phyloP scores from a whole-genome alignment of 345 rosid species.

The Citrus sp. region DNA sequence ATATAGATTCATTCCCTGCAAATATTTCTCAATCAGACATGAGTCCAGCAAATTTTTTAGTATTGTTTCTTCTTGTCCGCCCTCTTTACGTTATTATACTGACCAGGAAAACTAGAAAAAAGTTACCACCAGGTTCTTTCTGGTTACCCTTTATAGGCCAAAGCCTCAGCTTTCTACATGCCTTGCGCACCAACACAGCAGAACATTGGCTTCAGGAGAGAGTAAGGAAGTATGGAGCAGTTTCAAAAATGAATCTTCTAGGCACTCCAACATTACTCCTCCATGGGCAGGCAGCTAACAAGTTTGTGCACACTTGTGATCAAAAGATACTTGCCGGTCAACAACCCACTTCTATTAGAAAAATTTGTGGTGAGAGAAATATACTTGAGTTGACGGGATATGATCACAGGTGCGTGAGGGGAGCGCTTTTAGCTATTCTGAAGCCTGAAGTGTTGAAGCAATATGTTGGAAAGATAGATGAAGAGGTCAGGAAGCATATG shows the following conservation, averaged over 20 bases:
- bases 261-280: constrained; percentile 28
- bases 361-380: too few relatives aligned
- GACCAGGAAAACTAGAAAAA: constrained; percentile 8
- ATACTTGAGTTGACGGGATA: too few relatives aligned
- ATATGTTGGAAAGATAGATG: too few relatives aligned
- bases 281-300: constrained; percentile 31
- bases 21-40: neutral
- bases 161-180: constrained; percentile 27
- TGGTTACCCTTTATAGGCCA: constrained; percentile 39
- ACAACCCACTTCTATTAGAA: too few relatives aligned
- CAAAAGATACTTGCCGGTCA: too few relatives aligned
- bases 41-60: neutral
- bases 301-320: too few relatives aligned
- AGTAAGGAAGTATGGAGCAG: constrained; percentile 31
- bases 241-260: constrained; percentile 28
- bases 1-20: too few relatives aligned
- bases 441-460: too few relatives aligned
- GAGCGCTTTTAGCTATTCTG: too few relatives aligned
- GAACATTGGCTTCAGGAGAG: constrained; percentile 36
- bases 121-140: constrained; percentile 37
- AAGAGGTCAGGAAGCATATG: too few relatives aligned
- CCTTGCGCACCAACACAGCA: neutral
- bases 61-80: constrained; percentile 14
- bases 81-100: constrained; percentile 17
- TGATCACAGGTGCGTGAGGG: too few relatives aligned